phyloP scores from a whole-genome alignment of 2,329 filamentous ascomycete species.

The Exophiala sp. region DNA sequence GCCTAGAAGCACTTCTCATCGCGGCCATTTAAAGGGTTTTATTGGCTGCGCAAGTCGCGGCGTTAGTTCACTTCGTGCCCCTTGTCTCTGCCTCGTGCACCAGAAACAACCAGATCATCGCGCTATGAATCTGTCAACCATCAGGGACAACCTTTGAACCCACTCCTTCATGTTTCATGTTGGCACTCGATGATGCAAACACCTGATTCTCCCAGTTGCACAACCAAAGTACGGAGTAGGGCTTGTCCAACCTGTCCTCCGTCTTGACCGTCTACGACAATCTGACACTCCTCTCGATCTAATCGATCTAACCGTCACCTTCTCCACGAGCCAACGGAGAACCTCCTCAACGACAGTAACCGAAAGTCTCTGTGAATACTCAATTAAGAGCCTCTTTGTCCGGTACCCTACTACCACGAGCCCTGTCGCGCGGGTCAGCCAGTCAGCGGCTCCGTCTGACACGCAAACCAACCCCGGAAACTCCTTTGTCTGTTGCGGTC shows the following conservation, averaged over 20 bases:
- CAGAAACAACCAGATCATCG: background rate
- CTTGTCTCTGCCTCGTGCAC: conserved; percentile 3
- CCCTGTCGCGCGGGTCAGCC: too few species aligned
- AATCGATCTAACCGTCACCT: too few species aligned
- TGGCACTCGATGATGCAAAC: conserved; percentile 2
- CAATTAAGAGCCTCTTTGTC: background rate
- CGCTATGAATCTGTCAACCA: background rate
- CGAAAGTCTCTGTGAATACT: background rate
- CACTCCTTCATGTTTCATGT: conserved; percentile 5
- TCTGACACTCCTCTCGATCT: too few species aligned
- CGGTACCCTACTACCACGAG: too few species aligned
- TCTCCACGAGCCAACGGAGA: too few species aligned
- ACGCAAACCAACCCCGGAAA: too few species aligned
- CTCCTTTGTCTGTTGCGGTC: conserved; percentile 1
- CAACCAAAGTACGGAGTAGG: background rate
- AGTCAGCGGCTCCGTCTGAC: too few species aligned
- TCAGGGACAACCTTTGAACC: background rate
- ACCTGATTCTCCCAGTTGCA: background rate
- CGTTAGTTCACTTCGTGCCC: background rate
- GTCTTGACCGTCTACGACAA: background rate
- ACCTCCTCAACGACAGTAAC: too few species aligned
- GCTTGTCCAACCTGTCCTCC: background rate
- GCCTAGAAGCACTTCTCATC: background rate
- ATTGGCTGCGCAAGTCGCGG: background rate
- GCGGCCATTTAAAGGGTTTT: background rate